Evolutionary conservation across 345 rosid genomes (phyloP).

Genomic region (Anacardium occidentale): DNA sequence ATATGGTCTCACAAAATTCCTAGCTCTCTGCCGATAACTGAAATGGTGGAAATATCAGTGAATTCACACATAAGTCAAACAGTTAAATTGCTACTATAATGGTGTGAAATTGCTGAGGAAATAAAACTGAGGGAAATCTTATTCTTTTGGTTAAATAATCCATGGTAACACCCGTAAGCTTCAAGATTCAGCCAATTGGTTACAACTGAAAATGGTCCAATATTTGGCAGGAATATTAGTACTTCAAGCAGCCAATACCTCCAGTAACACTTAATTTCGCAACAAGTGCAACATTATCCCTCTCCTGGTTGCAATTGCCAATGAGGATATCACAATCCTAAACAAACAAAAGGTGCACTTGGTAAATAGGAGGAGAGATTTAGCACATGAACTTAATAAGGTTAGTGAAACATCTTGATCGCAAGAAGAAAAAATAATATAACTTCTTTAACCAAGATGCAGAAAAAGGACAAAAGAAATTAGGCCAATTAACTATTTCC

Average conservation of each 20-base stretch:
- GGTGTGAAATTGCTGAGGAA: too few species aligned
- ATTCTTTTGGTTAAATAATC: neutral
- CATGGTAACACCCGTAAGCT: neutral
- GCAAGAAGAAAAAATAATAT: neutral
- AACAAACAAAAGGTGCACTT: constrained; percentile 21
- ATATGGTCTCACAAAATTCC: neutral
- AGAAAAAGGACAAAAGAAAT: neutral
- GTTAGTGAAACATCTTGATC: neutral
- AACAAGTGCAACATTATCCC: neutral
- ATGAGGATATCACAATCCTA: constrained; percentile 35
- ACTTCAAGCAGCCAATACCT: neutral
- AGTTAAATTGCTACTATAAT: too few species aligned
- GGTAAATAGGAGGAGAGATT: constrained; percentile 11
- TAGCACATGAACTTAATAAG: neutral
- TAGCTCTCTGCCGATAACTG: too few species aligned
- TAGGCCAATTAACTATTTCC: too few species aligned
- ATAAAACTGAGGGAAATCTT: too few species aligned
- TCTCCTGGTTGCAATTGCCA: constrained; percentile 11
- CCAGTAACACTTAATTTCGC: neutral
- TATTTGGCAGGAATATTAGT: neutral
- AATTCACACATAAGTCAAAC: too few species aligned
- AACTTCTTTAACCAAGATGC: neutral
- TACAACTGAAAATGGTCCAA: neutral
- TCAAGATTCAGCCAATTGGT: neutral
- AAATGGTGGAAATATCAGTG: too few species aligned